Evolutionary conservation across 805 yeast genomes (phyloP).

Genomic region (Metschnikowia lochheadii): DNA sequence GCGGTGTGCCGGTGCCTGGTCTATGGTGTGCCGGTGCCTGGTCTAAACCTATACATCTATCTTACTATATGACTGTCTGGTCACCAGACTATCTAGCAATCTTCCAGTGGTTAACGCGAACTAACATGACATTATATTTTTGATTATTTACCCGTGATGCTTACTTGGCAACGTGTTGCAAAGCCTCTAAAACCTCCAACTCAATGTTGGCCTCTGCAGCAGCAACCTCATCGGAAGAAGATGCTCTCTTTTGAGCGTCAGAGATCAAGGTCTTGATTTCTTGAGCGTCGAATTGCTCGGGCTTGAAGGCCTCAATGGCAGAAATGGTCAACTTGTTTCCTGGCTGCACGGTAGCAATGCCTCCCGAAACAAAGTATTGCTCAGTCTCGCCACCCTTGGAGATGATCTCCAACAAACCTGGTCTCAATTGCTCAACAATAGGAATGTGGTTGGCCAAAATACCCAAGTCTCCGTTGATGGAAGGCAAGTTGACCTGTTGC

Average conservation of each 20-base stretch:
- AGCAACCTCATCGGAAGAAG: constrained; percentile 78
- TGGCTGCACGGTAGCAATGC: constrained; percentile 94
- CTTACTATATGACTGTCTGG: too few species aligned
- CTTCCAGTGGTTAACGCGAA: neutral
- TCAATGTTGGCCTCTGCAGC: constrained; percentile 95
- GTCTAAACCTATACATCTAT: neutral
- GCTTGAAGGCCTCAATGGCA: constrained; percentile 92
- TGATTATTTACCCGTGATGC: constrained; percentile 2
- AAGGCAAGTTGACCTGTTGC: constrained; percentile 88
- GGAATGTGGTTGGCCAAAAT: constrained; percentile 97
- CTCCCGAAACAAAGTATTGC: constrained; percentile 91
- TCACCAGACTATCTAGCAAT: too few species aligned
- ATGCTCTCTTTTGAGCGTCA: constrained; percentile 89
- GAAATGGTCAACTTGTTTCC: constrained; percentile 86
- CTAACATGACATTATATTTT: constrained; percentile 4
- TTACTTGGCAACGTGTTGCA: constrained; percentile 76
- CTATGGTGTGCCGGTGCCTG: neutral
- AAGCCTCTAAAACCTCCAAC: constrained; percentile 93
- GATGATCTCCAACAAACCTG: constrained; percentile 91
- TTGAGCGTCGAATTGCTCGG: constrained; percentile 78
- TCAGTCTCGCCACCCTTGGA: constrained; percentile 67
- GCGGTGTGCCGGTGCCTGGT: neutral
- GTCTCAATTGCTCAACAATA: constrained; percentile 89
- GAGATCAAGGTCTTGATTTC: constrained; percentile 76
- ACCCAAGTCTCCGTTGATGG: constrained; percentile 94